Percentiles rank a stretch among this genome's conserved stretches.
Conservation (phyloP, 2,329 filamentous ascomycete species). For the Sporothrix mexicana region DNA sequence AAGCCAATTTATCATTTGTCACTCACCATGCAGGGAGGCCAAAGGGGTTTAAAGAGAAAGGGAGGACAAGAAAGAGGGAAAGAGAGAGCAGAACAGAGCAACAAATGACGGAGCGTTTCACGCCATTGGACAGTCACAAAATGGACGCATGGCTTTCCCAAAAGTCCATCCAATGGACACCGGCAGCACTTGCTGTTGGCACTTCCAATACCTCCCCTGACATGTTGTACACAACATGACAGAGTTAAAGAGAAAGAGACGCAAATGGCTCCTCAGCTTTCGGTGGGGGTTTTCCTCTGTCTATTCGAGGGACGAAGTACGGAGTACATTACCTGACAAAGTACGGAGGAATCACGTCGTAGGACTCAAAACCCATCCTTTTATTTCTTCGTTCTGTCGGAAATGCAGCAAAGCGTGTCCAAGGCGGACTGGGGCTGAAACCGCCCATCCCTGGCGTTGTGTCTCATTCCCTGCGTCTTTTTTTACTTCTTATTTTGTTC, state of each 20-base stretch:
- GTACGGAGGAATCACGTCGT: no score
- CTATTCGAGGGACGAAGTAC: neutral
- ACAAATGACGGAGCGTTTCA: slow-evolving; percentile 11
- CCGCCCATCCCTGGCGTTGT: slow-evolving; percentile 26
- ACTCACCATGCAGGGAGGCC: neutral
- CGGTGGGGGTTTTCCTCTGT: neutral
- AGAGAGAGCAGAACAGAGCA: neutral
- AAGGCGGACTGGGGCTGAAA: slow-evolving; percentile 27
- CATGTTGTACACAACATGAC: neutral
- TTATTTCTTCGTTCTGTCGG: neutral
- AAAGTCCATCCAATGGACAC: neutral
- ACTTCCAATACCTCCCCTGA: neutral
- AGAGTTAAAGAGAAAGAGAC: neutral
- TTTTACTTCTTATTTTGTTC: neutral
- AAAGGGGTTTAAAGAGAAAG: neutral
- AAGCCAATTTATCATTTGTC: neutral
- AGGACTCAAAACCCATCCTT: neutral
- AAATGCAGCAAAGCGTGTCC: slow-evolving; percentile 17
- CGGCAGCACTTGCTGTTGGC: neutral
- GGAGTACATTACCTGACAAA: neutral
- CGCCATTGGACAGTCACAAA: neutral
- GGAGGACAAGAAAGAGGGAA: neutral
- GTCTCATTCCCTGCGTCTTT: slow-evolving; percentile 26
- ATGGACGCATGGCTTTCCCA: neutral
- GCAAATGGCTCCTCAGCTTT: neutral